Base-by-base conservation (phyloP, 2,329 filamentous ascomycete genomes). In the Venturia nashicola region DNA sequence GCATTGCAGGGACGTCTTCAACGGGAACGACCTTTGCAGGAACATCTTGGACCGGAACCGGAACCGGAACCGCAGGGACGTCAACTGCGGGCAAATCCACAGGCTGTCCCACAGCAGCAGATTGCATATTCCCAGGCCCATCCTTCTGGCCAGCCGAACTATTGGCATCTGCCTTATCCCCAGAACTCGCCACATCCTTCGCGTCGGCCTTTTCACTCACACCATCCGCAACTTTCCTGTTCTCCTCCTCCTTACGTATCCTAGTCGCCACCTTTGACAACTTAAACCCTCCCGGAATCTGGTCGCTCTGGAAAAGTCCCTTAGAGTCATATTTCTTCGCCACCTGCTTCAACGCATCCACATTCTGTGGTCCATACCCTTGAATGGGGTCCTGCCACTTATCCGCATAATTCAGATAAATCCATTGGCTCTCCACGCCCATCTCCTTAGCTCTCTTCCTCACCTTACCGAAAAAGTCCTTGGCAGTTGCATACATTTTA, bases 381-480 rank as follows among this genome's bases (percentile, higher is more conserved):
- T 69, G 65, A 46, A 80, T 68, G 0, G 76, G 73, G 65, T 76
- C 72, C 67, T 81, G 77, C 64, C 71, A 76, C 68, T 72, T 71
- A 62, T 72, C 72, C 7, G 78, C 78, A 65, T 80, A 80, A 67
- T 80, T 81, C 74, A 80, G 76, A 67, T 80, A 80, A 32, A 78
- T 66, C 64, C 72, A 80, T 40, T 70, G 64, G 14, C 71, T 67
- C 40, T 67, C 65, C 5, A 76, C 42, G 0, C 71, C 72, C 43
- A 68, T 66, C 18, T 64, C 55, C n/a, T 48, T 12, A 6, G 55
- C 34, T 32, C 43, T 61, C 36, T 40, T 44, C 32, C 51, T 8
- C 20, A 23, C 36, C n/a, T 6, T 16, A 5, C 4, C 32, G 20
- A 64, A 61, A 6, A 64, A 48, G 2, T 12, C 36, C 18, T 62